Evolutionary conservation across 345 rosid species (phyloP).

Genomic region (Microthlaspi erraticum): DNA sequence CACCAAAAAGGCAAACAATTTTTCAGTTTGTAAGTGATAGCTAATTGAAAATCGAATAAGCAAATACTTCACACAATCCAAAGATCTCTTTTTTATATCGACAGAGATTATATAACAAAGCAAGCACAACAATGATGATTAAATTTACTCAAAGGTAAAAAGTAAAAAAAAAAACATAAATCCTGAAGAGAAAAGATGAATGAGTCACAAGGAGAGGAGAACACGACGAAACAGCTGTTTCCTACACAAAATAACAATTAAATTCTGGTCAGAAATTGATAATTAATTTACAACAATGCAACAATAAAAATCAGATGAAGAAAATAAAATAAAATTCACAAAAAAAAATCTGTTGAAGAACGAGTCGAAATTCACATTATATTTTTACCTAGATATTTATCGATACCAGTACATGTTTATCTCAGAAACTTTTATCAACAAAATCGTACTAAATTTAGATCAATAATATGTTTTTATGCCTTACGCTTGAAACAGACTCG

Average conservation of each 20-base stretch:
- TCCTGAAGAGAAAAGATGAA: slow-evolving; percentile 9
- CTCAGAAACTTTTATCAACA: not conserved
- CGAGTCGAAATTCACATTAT: too few relatives aligned
- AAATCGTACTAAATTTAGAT: not conserved
- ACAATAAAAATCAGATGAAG: too few relatives aligned
- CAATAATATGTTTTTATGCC: not conserved
- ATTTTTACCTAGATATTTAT: slow-evolving; percentile 5
- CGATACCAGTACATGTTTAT: not conserved
- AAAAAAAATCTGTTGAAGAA: too few relatives aligned
- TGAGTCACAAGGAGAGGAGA: slow-evolving; percentile 5
- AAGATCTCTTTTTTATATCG: slow-evolving; percentile 27
- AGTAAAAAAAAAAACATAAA: not conserved
- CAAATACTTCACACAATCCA: slow-evolving; percentile 17
- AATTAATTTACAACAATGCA: too few relatives aligned
- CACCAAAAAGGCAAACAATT: not conserved
- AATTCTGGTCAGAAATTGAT: too few relatives aligned
- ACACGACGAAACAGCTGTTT: slow-evolving; percentile 39
- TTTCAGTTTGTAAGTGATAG: not conserved
- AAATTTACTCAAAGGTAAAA: not conserved
- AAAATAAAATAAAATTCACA: too few relatives aligned
- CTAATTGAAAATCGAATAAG: not conserved
- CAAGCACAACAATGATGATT: slow-evolving; percentile 9
- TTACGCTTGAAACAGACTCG: too few relatives aligned
- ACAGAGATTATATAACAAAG: slow-evolving; percentile 9
- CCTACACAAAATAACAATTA: slow-evolving; percentile 22